A percentile compares a stretch with the other conserved stretches of the same genome.
These are phyloP conservation scores for Mortierella sp. DNA, from an alignment of 371 early-diverging fungal genomes.

Conservation along the genomic window DNA sequence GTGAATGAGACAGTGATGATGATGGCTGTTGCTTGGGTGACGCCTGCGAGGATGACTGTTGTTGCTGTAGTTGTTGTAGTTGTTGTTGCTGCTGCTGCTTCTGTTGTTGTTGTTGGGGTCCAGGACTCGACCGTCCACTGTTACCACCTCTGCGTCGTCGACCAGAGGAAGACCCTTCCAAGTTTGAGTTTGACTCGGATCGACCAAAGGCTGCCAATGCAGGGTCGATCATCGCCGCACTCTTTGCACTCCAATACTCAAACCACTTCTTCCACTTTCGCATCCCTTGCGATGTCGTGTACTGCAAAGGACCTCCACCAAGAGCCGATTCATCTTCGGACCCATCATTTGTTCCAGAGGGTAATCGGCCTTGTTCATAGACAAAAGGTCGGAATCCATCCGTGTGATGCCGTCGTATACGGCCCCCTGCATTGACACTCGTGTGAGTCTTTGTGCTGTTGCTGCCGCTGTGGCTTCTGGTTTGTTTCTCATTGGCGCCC, in stretches of 20 bases:
- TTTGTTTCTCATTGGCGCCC: background rate
- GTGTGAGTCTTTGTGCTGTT: background rate
- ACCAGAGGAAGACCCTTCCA: conserved; percentile 16
- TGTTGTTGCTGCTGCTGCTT: background rate
- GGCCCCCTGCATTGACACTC: too few species aligned
- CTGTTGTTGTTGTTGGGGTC: background rate
- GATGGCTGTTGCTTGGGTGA: background rate
- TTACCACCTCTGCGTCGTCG: conserved; percentile 4
- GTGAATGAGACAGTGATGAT: background rate
- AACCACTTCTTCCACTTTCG: conserved; percentile 51
- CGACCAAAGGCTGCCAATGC: conserved; percentile 42
- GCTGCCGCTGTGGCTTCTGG: background rate
- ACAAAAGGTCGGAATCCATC: too few species aligned
- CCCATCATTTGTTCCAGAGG: conserved; percentile 1
- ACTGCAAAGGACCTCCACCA: conserved; percentile 35
- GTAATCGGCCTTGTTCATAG: too few species aligned
- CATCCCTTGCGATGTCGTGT: conserved; percentile 49
- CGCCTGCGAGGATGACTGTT: too few species aligned
- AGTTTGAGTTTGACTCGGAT: conserved; percentile 14
- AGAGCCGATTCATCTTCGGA: conserved; percentile 40
- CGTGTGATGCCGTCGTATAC: too few species aligned
- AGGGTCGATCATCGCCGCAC: conserved; percentile 48
- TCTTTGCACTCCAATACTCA: conserved; percentile 49
- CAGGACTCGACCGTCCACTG: conserved; percentile 36
- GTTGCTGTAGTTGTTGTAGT: background rate